Percentiles rank a stretch among this genome's conserved stretches.
phyloP scores from a whole-genome alignment of 331 rosid species.

The Malus hybrid region DNA sequence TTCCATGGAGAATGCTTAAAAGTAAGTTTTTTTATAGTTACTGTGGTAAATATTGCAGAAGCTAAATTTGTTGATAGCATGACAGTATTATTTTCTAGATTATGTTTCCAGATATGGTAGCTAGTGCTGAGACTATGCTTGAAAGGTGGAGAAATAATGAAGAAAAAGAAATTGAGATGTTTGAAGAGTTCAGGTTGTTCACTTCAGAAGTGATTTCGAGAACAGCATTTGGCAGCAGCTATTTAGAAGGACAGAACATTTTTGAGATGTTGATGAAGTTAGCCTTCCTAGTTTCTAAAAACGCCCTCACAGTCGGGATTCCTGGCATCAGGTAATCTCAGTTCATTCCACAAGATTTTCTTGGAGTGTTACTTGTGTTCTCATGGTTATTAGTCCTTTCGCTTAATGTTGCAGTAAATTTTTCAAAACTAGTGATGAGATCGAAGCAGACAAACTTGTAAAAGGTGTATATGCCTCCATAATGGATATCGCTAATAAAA shows the following conservation, averaged over 20 bases:
- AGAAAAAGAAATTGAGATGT: too few relatives aligned
- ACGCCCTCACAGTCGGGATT: background rate
- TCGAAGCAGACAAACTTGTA: constrained; percentile 3
- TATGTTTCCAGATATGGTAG: background rate
- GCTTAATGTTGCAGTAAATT: background rate
- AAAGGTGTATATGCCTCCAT: background rate
- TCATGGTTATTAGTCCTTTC: background rate
- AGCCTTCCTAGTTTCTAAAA: background rate
- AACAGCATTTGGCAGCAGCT: too few relatives aligned
- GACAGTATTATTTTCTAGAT: background rate
- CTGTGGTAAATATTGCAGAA: background rate
- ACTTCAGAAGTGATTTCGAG: too few relatives aligned
- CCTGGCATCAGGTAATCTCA: constrained; percentile 9
- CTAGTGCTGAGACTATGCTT: background rate
- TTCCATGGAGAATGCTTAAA: background rate
- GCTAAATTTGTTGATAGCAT: background rate
- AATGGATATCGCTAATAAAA: background rate
- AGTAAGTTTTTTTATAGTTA: background rate
- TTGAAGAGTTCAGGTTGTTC: too few relatives aligned
- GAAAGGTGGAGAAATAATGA: too few relatives aligned
- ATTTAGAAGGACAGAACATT: too few relatives aligned
- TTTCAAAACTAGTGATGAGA: background rate
- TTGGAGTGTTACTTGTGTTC: background rate
- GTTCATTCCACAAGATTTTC: too few relatives aligned
- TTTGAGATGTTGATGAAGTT: too few relatives aligned